phyloP scores from a whole-genome alignment of 805 yeast species.

The Ogataea corticis region DNA sequence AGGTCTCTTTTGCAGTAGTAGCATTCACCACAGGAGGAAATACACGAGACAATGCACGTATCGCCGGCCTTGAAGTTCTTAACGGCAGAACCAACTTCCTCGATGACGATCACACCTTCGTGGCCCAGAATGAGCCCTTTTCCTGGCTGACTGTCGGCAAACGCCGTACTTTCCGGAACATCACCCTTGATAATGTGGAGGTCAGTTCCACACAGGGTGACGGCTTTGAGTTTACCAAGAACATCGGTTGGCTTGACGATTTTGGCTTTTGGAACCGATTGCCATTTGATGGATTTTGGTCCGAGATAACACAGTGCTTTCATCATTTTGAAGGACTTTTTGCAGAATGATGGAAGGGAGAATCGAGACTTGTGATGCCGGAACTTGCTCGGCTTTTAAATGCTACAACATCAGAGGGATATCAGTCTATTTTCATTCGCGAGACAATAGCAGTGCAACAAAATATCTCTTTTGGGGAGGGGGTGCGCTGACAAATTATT shows the following conservation, averaged over 20 bases:
- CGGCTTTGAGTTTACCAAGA: conserved; percentile 52
- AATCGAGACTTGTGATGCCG: too few species aligned
- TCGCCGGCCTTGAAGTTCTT: conserved; percentile 54
- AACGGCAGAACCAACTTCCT: conserved; percentile 50
- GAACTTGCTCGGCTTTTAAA: too few species aligned
- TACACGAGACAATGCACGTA: conserved; percentile 62
- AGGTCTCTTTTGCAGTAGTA: conserved; percentile 54
- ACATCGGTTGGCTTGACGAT: conserved; percentile 53
- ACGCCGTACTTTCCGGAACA: conserved; percentile 52
- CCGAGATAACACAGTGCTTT: conserved; percentile 50
- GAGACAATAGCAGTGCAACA: too few species aligned
- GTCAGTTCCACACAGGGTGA: conserved; percentile 69
- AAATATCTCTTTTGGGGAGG: too few species aligned
- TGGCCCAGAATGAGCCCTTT: conserved; percentile 51
- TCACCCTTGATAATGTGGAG: conserved; percentile 63
- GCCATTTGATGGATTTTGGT: conserved; percentile 41
- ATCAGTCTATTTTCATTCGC: not conserved
- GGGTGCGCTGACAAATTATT: too few species aligned
- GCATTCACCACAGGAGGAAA: conserved; percentile 61
- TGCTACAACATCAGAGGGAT: not conserved
- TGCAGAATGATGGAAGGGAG: not conserved
- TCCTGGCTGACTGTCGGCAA: conserved; percentile 21
- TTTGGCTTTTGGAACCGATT: conserved; percentile 42
- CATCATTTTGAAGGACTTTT: conserved; percentile 34
- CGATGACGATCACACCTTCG: conserved; percentile 59